A percentile compares a stretch with the other conserved stretches of the same genome.
Conservation (phyloP, 352 stramenopile species). For the Phytophthora crassamura region DNA sequence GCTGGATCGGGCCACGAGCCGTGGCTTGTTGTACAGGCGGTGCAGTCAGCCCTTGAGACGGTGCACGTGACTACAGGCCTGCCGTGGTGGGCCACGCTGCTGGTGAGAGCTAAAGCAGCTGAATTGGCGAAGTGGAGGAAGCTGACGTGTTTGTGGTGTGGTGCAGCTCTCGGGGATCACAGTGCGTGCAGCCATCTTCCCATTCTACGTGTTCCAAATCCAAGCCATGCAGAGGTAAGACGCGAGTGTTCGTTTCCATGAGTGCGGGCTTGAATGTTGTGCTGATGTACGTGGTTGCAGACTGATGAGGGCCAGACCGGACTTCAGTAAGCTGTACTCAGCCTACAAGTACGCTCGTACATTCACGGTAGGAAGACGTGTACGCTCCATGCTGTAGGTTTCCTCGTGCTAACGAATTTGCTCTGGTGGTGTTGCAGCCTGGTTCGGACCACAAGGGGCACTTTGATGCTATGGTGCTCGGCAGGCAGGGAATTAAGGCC, state of each 20-base stretch:
- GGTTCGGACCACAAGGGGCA: conserved; percentile 49
- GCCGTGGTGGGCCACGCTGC: conserved; percentile 80
- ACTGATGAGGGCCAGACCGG: conserved; percentile 56
- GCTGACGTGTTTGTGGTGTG: conserved; percentile 1
- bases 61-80: conserved; percentile 72
- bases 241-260: not conserved
- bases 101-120: conserved; percentile 30
- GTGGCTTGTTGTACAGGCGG: conserved; percentile 60
- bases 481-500: conserved; percentile 55
- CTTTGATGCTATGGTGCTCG: conserved; percentile 56
- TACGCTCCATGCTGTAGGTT: not conserved
- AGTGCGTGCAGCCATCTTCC: conserved; percentile 73
- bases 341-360: conserved; percentile 78
- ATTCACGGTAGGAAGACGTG: conserved; percentile 53
- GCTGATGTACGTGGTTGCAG: conserved; percentile 17
- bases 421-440: conserved; percentile 38
- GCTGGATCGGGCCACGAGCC: conserved; percentile 38
- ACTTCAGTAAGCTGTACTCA: conserved; percentile 74
- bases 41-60: conserved; percentile 64
- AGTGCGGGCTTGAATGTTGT: not conserved
- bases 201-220: conserved; percentile 79
- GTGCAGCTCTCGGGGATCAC: conserved; percentile 62
- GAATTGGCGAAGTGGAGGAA: not conserved
- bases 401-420: too few species aligned
- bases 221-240: conserved; percentile 65